Evolutionary conservation across 2,329 filamentous ascomycete genomes (phyloP).

Genomic region (Macrophomina tecta): DNA sequence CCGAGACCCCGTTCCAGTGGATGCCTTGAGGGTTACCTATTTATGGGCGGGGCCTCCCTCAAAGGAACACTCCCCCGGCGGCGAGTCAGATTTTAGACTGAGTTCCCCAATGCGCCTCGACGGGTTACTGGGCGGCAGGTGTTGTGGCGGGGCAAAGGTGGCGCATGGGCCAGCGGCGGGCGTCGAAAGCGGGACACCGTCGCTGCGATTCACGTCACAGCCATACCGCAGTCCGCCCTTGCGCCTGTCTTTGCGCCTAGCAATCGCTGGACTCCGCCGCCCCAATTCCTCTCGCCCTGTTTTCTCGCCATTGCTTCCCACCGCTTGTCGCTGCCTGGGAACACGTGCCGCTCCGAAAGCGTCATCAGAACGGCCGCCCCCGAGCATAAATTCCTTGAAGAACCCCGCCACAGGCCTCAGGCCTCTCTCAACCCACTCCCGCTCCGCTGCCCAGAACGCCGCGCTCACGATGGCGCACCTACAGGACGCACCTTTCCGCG

Average conservation of each 20-base stretch:
- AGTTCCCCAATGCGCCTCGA: not conserved
- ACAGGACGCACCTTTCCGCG: constrained; percentile 63
- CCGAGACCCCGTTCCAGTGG: not conserved
- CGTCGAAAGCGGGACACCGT: not conserved
- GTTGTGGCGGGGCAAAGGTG: no score
- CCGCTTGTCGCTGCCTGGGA: not conserved
- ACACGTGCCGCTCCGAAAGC: not conserved
- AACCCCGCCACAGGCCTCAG: constrained; percentile 3
- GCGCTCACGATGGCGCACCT: constrained; percentile 57
- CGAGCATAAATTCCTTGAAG: constrained; percentile 11
- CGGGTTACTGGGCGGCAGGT: not conserved
- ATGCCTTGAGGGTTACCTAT: not conserved
- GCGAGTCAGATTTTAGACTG: not conserved
- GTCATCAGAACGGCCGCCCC: not conserved
- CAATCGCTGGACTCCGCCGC: not conserved
- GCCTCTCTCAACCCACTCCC: not conserved
- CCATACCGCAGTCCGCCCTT: not conserved
- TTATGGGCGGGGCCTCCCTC: no score
- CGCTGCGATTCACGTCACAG: not conserved
- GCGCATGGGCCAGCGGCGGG: not conserved
- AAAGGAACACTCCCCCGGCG: no score
- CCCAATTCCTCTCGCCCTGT: not conserved
- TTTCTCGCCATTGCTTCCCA: not conserved
- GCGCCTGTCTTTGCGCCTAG: constrained; percentile 4
- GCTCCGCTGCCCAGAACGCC: not conserved